Base-by-base conservation (phyloP, 805 yeast species). In the Yamadazyma phyllophila region DNA sequence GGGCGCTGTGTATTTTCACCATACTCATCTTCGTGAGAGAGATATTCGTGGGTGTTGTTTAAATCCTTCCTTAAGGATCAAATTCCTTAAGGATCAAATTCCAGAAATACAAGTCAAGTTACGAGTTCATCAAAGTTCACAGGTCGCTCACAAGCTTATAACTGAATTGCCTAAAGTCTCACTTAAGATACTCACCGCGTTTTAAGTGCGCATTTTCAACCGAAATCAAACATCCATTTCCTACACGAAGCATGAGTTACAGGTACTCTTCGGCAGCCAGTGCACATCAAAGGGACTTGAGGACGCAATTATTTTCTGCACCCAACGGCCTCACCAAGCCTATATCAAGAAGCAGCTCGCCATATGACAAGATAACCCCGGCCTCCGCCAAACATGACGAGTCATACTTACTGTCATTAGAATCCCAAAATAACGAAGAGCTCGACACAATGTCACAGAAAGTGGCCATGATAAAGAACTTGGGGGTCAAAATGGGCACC, bases 351-450 rank as follows among this genome's bases (percentile, higher is more conserved):
- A 58, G 74, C 14, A 52, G 56, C 9, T 69, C 75, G 11, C 77
- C 77, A 8, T 72, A 72, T 50, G 76, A 72, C 16, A 47, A 58
- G 13, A 48, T 52, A 15, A 52, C 63, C 6, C 37, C 50, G 5
- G 36, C 50, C 4, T 51, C 62, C 15, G 71, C 74, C 36, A 69
- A 67, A 45, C 73, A 70, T 49, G 63, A 68, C 51, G 75, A 72
- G 51, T 60, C 73, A 34, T 68, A 61, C 46, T 61, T 72, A 57
- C 69, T 64, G 71, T 62, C 71, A 30, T 60, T 72, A 20, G 77
- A 72, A 41, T 62, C 71, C 32, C 76, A 71, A 47, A 71, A 71
- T 48, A 59, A 69, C 48, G 72, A 67, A 8, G 76, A 71, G 48
- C 51, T 71, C 48, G 72, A 69, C 41, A 44, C 57, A 39, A 72